Conservation (phyloP, 257 asterid genomes). For the Rehmannia glutinosa region DNA sequence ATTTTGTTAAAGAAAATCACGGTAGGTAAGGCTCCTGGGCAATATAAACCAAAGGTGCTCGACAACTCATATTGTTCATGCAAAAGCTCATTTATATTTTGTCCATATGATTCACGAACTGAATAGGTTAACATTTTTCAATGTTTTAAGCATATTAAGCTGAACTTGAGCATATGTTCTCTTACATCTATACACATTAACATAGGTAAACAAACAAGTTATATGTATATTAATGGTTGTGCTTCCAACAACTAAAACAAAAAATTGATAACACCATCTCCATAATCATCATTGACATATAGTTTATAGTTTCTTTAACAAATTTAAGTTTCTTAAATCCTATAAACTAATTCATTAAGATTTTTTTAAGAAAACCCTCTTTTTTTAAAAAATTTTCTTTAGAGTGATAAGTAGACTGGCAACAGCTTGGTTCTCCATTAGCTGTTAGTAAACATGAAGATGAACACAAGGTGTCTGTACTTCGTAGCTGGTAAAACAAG, state of each 20-base stretch:
- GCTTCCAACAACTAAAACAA: background rate
- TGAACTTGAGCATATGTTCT: background rate
- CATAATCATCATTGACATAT: background rate
- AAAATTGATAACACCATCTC: background rate
- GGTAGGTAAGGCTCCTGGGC: background rate
- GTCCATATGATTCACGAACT: background rate
- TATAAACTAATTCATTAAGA: background rate
- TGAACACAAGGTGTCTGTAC: background rate
- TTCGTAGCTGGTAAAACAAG: background rate
- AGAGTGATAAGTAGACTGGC: no score
- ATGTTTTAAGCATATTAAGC: constrained; percentile 6
- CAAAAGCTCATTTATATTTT: constrained; percentile 1
- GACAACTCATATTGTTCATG: background rate
- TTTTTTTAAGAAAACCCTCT: background rate
- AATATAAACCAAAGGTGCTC: background rate
- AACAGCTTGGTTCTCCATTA: no score
- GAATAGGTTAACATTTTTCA: background rate
- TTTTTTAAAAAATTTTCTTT: no score
- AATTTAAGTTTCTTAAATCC: background rate
- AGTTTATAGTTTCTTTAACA: background rate
- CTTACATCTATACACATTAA: background rate
- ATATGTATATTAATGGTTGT: background rate
- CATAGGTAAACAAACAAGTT: background rate
- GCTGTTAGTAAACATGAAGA: no score
- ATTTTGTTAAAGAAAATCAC: background rate